Base-by-base conservation (phyloP, 1,284 basidiomycete species). In the Leccinum huronense region DNA sequence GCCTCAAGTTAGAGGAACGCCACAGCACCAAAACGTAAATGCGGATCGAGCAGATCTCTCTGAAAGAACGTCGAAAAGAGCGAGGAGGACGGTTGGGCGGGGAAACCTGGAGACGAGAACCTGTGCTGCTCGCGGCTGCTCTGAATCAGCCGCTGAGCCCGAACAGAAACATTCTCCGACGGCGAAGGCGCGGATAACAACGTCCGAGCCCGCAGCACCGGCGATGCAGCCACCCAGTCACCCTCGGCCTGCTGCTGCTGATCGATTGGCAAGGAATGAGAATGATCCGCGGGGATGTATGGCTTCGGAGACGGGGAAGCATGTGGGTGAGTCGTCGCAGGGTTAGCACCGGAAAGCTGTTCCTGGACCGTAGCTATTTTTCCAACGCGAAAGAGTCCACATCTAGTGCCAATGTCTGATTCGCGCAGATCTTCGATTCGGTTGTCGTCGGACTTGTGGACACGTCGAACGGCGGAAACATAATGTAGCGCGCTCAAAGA, bases 391-490 rank as follows among this genome's bases (percentile, higher is more conserved):
- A 99, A 99, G 5, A 97, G 82, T 10, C 97, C 97, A 73, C 97
- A 99, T 64, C 89, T 80, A 0, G 94, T 97, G 16, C 97, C 97
- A 62, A 99, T 84, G 74, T 99, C 97, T 4, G 86, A 80, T 67
- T 97, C 96, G 30, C 95, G 87, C 31, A 99, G 82, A 77, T 99
- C 97, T 73, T 99, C 97, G 55, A 99, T 95, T 63, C 96, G 93
- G 81, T 98, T 99, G 83, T 99, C 98, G 79, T 99, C 97, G 8
- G 95, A 96, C 79, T 99, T 99, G 72, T 97, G 89, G 19, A 99
- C 95, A 16, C 96, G 89, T 60, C 97, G 92, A 68, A 99, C 86
- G 57, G 95, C 94, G 19, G 95, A 94, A 65, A 99, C 87, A 76
- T 96, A 90, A 27, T 27, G 23, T 27, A 66, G 92, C 86, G 75